Evolutionary conservation across 257 asterid genomes (phyloP).

Genomic region (Fraxinus anomala): DNA sequence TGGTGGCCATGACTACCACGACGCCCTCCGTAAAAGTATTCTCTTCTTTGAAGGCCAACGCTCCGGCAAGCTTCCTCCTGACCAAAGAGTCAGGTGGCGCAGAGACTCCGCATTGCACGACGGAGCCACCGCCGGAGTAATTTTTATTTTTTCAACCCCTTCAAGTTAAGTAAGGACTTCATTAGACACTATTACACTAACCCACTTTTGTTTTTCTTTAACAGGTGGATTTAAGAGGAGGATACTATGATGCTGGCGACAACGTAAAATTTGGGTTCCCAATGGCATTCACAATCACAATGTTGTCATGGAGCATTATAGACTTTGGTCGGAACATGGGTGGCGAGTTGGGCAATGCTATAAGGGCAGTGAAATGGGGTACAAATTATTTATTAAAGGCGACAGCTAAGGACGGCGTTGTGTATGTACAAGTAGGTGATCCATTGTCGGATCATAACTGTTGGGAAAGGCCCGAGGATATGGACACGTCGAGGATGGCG

Average conservation of each 20-base stretch:
- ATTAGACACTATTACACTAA: neutral
- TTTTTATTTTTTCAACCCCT: neutral
- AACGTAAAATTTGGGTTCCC: constrained; percentile 83
- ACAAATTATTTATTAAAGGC: constrained; percentile 83
- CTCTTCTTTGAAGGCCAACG: constrained; percentile 96
- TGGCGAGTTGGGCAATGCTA: constrained; percentile 59
- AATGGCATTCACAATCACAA: constrained; percentile 78
- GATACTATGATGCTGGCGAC: constrained; percentile 95
- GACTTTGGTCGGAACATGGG: constrained; percentile 73
- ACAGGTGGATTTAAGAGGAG: constrained; percentile 79
- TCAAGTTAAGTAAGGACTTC: neutral
- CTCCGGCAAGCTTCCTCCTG: constrained; percentile 78
- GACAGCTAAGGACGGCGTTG: constrained; percentile 64
- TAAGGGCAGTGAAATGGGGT: constrained; percentile 72
- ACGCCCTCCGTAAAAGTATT: constrained; percentile 79
- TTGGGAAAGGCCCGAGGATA: constrained; percentile 92
- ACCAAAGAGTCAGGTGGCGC: constrained; percentile 83
- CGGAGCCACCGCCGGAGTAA: constrained; percentile 74
- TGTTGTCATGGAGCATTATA: constrained; percentile 80
- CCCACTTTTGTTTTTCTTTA: neutral
- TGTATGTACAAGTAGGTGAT: constrained; percentile 82
- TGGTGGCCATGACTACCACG: constrained; percentile 61
- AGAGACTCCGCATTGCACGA: constrained; percentile 77
- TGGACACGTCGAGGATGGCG: constrained; percentile 72
- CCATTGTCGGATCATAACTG: constrained; percentile 81